These are phyloP conservation scores for Thalassiosira mediterranea DNA, from an alignment of 352 stramenopile genomes.

Conservation along the genomic window DNA sequence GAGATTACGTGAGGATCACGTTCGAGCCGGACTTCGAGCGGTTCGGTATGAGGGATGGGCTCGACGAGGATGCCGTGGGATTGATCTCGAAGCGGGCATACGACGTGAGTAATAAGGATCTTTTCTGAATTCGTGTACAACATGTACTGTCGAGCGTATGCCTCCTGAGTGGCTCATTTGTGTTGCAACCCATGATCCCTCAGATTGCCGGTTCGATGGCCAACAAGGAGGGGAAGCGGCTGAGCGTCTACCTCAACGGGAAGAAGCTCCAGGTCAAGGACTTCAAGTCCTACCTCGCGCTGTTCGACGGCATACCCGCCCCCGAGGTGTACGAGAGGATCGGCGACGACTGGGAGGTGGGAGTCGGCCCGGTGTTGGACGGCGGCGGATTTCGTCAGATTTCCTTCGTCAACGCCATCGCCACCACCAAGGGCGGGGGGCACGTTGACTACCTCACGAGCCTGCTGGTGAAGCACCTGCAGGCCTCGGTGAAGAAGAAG, in stretches of 20 bases:
- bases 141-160: no score
- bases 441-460: slow-evolving; percentile 96
- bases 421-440: slow-evolving; percentile 93
- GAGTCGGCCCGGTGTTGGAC: slow-evolving; percentile 86
- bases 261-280: slow-evolving; percentile 88
- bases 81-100: slow-evolving; percentile 97
- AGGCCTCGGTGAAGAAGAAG: slow-evolving; percentile 88
- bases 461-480: slow-evolving; percentile 86
- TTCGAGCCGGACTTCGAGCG: slow-evolving; percentile 95
- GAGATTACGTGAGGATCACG: slow-evolving; percentile 96
- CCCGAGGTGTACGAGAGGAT: slow-evolving; percentile 92
- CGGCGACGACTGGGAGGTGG: slow-evolving; percentile 96
- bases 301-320: slow-evolving; percentile 87
- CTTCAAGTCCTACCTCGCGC: slow-evolving; percentile 96
- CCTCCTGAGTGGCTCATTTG: no score
- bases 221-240: slow-evolving; percentile 89
- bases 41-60: slow-evolving; percentile 92
- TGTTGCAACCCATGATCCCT: no score
- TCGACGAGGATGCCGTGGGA: slow-evolving; percentile 92
- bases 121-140: not conserved
- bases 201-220: slow-evolving; percentile 94
- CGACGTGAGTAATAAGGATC: slow-evolving; percentile 75
- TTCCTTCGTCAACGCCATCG: slow-evolving; percentile 99
- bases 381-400: slow-evolving; percentile 95
- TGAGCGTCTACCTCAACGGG: slow-evolving; percentile 90